Base-by-base conservation (phyloP, 306 rosid species). In the Cicer bijugum region DNA sequence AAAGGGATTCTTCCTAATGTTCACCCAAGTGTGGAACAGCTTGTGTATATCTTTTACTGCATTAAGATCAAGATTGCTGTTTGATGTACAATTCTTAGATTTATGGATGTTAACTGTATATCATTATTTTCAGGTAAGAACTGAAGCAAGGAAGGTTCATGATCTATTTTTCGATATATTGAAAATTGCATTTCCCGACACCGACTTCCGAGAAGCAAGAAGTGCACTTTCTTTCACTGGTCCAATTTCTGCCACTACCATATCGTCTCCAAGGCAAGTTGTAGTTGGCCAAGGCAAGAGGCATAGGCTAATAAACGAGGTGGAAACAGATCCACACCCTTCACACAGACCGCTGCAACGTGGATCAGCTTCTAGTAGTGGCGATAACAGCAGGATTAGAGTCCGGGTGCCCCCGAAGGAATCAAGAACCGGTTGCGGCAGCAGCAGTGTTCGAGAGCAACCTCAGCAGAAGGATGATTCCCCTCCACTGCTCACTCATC, bases 91-190 rank as follows among this genome's bases (percentile, higher is more conserved):
- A 28, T 58, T 6, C 64, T 39, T 2, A 11, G 64, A 33, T 57
- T 55, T 67, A 16, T 69, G 62, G n/a, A 35, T 35, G 8, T 71
- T 53, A 8, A 59, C 16, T 50, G 9, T 79, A 69, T 67, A 69
- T 67, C 44, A 46, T 10, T 67, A 65, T 77, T 68, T 17, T 12
- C 97, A 95, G 99, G 99, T 95, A 68, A 81, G 97, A 82, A 76
- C 87, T 6, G 99, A 95, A 83, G 97, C 97, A 35, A 90, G 89
- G 84, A 95, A 95, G 84, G 99, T 95, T 55, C 99, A 95, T 33
- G 97, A 95, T 82, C 91, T 95, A 70, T 95, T 91, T 80, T 95
- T 95, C 46, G 99, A 95, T 77, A 91, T 95, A 78, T 79, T 91
- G 89, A 95, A 90, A 84, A 88, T 87, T 78, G 91, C 97, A 37